Conservation (phyloP, 768 basidiomycete species). For the Astraeus odoratus region DNA sequence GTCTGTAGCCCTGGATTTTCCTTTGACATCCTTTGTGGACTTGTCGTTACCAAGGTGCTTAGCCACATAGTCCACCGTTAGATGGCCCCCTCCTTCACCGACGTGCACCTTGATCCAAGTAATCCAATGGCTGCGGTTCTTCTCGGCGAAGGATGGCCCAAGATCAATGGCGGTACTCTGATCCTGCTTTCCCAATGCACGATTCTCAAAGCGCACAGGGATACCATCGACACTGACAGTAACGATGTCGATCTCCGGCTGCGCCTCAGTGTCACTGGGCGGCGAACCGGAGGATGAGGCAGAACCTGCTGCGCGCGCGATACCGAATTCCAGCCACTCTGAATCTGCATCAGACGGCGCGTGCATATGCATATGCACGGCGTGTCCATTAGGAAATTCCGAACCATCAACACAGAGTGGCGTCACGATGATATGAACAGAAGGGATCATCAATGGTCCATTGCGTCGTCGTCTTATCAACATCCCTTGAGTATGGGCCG, state of each 20-base stretch:
- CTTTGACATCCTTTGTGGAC: conserved; percentile 15
- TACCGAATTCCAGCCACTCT: conserved; percentile 75
- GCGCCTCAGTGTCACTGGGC: conserved; percentile 14
- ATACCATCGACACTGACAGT: conserved; percentile 60
- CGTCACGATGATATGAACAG: conserved; percentile 47
- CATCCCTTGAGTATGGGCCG: conserved; percentile 20
- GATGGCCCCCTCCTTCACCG: conserved; percentile 41
- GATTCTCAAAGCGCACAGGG: conserved; percentile 54
- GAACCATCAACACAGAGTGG: conserved; percentile 30
- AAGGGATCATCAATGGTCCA: conserved; percentile 57
- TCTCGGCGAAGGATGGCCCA: conserved; percentile 43
- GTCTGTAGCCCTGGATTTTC: conserved; percentile 31
- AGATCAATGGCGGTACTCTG: conserved; percentile 28
- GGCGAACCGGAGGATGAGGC: background rate
- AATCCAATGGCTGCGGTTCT: conserved; percentile 52
- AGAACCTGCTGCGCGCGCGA: conserved; percentile 38
- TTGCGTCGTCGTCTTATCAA: conserved; percentile 38
- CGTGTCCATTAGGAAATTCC: conserved; percentile 42
- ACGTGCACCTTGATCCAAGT: conserved; percentile 59
- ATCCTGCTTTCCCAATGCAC: conserved; percentile 31
- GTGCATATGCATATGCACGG: conserved; percentile 49
- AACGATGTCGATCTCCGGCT: conserved; percentile 42
- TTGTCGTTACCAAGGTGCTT: conserved; percentile 17
- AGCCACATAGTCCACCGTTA: conserved; percentile 65
- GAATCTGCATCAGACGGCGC: conserved; percentile 52